phyloP scores from a whole-genome alignment of 805 yeast species.

The Wickerhamiella azyma region DNA sequence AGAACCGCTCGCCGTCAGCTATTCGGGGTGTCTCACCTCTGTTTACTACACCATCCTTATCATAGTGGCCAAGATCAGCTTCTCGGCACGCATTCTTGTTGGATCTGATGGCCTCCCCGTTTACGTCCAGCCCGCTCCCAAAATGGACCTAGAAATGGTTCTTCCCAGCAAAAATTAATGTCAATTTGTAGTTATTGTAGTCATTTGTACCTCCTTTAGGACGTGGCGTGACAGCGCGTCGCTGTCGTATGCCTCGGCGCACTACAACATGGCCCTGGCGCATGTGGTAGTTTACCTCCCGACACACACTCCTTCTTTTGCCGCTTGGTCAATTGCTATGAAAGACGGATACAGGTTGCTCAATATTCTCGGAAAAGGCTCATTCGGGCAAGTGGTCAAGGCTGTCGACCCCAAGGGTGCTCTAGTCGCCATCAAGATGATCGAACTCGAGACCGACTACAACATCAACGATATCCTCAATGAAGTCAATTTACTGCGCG shows the following conservation, averaged over 20 bases:
- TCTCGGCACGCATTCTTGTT: not conserved
- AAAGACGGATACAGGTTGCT: slow-evolving; percentile 2
- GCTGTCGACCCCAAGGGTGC: slow-evolving; percentile 27
- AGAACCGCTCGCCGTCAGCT: not conserved
- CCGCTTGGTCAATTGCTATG: not conserved
- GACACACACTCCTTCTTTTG: too few species aligned
- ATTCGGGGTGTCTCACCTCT: not conserved
- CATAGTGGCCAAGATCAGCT: not conserved
- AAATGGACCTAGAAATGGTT: not conserved
- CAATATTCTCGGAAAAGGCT: slow-evolving; percentile 16
- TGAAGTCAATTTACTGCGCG: slow-evolving; percentile 66
- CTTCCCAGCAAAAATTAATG: too few species aligned
- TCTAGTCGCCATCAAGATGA: slow-evolving; percentile 72
- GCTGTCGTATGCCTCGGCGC: not conserved
- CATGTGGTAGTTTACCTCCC: not conserved
- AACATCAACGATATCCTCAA: slow-evolving; percentile 58
- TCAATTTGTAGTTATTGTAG: too few species aligned
- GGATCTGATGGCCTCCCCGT: not conserved
- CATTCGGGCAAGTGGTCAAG: slow-evolving; percentile 20
- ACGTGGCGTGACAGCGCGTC: too few species aligned
- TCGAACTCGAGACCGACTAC: slow-evolving; percentile 63
- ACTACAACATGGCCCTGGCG: not conserved
- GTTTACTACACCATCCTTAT: not conserved
- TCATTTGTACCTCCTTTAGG: not conserved
- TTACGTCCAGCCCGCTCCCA: not conserved